Evolutionary conservation across 495 filamentous ascomycete species (phyloP).

Genomic region (Hypomontagnella monticulosa): DNA sequence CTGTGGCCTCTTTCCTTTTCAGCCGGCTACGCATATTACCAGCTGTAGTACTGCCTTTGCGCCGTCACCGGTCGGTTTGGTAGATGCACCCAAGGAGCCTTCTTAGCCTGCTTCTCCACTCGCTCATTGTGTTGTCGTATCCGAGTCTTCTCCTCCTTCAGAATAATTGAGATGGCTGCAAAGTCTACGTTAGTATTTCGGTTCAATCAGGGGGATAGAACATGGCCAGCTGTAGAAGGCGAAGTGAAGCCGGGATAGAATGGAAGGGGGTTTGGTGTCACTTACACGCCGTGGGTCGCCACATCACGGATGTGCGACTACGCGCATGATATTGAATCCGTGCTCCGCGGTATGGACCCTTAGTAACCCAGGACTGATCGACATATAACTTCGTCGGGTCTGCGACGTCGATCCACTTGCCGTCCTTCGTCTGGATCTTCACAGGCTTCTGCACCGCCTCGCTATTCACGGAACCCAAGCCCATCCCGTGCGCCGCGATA

Average conservation of each 20-base stretch:
- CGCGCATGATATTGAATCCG: slow-evolving; percentile 72
- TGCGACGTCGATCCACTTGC: slow-evolving; percentile 67
- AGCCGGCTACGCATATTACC: slow-evolving; percentile 64
- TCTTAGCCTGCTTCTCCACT: slow-evolving; percentile 72
- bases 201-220: neutral
- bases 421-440: slow-evolving; percentile 64
- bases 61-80: slow-evolving; percentile 79
- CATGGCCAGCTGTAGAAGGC: neutral
- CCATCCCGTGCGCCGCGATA: slow-evolving; percentile 83
- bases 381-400: slow-evolving; percentile 85
- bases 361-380: slow-evolving; percentile 89
- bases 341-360: slow-evolving; percentile 65
- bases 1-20: neutral
- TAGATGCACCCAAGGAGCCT: slow-evolving; percentile 83
- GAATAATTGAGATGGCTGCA: slow-evolving; percentile 75
- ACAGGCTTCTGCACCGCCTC: slow-evolving; percentile 39
- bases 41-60: slow-evolving; percentile 88
- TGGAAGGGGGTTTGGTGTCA: slow-evolving; percentile 24
- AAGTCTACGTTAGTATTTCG: neutral
- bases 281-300: slow-evolving; percentile 77
- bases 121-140: slow-evolving; percentile 81
- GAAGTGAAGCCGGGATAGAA: neutral
- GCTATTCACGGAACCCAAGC: slow-evolving; percentile 63
- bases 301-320: slow-evolving; percentile 68
- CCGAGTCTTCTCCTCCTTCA: slow-evolving; percentile 93